Base-by-base conservation (phyloP, 306 rosid species). In the Cucumis melo region DNA sequence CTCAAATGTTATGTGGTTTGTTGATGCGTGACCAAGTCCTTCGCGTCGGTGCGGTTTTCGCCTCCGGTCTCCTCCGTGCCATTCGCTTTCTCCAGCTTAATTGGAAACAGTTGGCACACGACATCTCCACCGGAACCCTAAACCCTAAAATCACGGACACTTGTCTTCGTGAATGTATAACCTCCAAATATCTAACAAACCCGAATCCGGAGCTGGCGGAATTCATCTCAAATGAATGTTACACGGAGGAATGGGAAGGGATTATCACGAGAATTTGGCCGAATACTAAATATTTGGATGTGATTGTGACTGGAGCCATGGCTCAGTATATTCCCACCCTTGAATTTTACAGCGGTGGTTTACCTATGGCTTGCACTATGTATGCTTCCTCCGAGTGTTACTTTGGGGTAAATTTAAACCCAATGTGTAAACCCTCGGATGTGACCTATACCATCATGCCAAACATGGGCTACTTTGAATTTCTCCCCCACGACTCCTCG, bases 231-330 rank as follows among this genome's bases (percentile, higher is more conserved):
- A 46, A 50, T 0, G 91, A 89, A 63, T 94, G 99, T 19, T 76
- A 77, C 0, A 83, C 83, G 0, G 96, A 81, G 46, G 82, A 90
- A 8, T 90, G 92, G 96, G 96, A 88, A 7, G 77, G 93, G 1
- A 92, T 94, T n/a, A 88, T 94, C 78, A 81, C 87, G 0, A 78
- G 97, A 32, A 88, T 94, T 48, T 94, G 99, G 99, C 99, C 99
- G 1, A 94, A 94, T 83, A 90, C 99, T 0, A 94, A 88, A 55
- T 94, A 87, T 68, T 91, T 94, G 0, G 99, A 94, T 0, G 99
- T 92, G 23, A 90, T 94, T 13, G 97, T 94, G 13, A 94, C 97
- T 0, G 99, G 99, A 39, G 97, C 99, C 57, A 92, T 94, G 99
- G 93, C 97, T 76, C 99, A 94, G 81, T 94, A 94, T 58, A 92